phyloP scores from a whole-genome alignment of 441 rosid genomes.

The Populus hybrid region DNA sequence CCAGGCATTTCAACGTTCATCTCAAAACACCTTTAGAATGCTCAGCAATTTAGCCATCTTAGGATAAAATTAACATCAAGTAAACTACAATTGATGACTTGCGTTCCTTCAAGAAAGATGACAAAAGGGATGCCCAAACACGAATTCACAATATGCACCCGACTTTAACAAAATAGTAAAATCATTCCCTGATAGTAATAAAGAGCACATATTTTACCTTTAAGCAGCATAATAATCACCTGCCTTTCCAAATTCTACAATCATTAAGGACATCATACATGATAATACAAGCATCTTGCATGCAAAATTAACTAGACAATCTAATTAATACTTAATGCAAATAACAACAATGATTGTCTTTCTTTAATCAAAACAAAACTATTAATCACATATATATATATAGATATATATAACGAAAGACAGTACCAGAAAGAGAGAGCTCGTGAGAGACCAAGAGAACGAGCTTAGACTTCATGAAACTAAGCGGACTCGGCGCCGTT shows the following conservation, averaged over 20 bases:
- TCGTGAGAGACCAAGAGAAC: conserved; percentile 78
- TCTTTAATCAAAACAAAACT: background rate
- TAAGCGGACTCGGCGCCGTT: conserved; percentile 41
- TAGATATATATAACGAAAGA: too few species aligned
- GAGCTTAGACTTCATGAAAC: conserved; percentile 74
- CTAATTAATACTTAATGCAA: background rate
- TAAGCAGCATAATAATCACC: background rate
- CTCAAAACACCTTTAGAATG: background rate
- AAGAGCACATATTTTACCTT: background rate
- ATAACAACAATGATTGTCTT: background rate
- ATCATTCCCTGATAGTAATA: background rate
- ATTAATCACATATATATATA: background rate
- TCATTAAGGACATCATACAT: background rate
- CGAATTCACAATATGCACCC: background rate
- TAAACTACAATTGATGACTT: background rate
- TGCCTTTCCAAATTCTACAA: background rate
- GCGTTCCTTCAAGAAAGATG: background rate
- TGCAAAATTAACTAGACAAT: background rate
- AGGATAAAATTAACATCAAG: background rate
- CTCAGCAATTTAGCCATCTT: conserved; percentile 1
- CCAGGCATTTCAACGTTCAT: background rate
- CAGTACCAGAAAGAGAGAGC: too few species aligned
- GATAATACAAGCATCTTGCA: background rate
- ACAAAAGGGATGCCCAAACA: background rate
- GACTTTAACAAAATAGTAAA: background rate